A percentile compares a stretch with the other conserved stretches of the same genome.
These are phyloP conservation scores for Knufia fluminis DNA, from an alignment of 2,329 filamentous ascomycete genomes.

Conservation along the genomic window DNA sequence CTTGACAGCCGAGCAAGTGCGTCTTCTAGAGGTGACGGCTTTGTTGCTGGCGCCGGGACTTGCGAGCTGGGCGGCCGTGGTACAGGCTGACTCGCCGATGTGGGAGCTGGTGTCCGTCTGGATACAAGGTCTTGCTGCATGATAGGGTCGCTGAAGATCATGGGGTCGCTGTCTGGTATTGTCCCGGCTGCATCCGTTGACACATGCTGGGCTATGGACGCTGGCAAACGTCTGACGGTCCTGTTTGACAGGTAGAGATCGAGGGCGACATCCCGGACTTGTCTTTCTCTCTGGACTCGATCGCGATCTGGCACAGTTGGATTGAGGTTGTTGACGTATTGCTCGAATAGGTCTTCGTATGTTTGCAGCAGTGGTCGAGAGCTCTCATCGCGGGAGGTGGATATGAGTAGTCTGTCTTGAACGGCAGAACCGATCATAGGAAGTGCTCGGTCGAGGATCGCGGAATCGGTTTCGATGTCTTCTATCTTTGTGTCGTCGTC, in stretches of 20 bases:
- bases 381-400: neutral
- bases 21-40: neutral
- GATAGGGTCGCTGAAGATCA: conserved; percentile 4
- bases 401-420: neutral
- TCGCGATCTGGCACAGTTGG: neutral
- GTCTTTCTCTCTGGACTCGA: neutral
- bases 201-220: neutral
- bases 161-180: neutral
- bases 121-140: conserved; percentile 4
- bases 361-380: neutral
- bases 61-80: neutral
- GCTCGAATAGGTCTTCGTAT: neutral
- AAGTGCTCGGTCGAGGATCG: neutral
- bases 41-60: neutral
- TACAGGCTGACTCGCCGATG: conserved; percentile 5
- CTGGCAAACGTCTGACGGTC: neutral
- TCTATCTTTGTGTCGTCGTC: neutral
- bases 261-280: neutral
- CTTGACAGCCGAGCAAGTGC: conserved; percentile 4
- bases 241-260: neutral
- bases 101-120: neutral
- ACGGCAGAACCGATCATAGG: neutral
- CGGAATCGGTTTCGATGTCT: conserved; percentile 10
- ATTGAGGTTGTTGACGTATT: neutral
- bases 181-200: neutral